phyloP scores from a whole-genome alignment of 192 early-diverging fungal genomes.

The Backusella macrospora region DNA sequence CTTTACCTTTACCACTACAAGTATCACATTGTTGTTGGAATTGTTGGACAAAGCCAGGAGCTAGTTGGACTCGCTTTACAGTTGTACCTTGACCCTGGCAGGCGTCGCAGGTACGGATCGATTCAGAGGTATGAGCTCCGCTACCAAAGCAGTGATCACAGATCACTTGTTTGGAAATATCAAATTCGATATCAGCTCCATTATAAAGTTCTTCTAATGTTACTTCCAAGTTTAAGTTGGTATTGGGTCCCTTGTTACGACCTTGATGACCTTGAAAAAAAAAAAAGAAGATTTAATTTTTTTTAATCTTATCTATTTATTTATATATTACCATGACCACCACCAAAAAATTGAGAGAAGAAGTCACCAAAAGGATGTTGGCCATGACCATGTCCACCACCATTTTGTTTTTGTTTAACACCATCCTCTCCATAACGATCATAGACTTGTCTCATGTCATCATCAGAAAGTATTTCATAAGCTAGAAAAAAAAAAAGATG shows the following conservation, averaged over 20 bases:
- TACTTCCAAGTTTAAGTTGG: slow-evolving; percentile 76
- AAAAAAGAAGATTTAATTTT: not conserved
- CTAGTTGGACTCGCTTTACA: slow-evolving; percentile 84
- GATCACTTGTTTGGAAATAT: slow-evolving; percentile 92
- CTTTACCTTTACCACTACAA: slow-evolving; percentile 78
- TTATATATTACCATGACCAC: slow-evolving; percentile 22
- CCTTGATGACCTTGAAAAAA: slow-evolving; percentile 48
- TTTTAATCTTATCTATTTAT: not conserved
- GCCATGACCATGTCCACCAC: slow-evolving; percentile 54
- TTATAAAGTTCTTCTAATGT: slow-evolving; percentile 89
- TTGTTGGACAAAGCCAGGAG: slow-evolving; percentile 92
- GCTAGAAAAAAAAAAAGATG: slow-evolving; percentile 49
- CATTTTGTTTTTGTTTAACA: slow-evolving; percentile 67
- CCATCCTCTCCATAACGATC: slow-evolving; percentile 98
- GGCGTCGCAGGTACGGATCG: slow-evolving; percentile 76
- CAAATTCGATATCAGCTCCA: slow-evolving; percentile 83
- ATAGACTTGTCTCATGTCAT: slow-evolving; percentile 63
- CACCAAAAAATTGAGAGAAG: slow-evolving; percentile 88
- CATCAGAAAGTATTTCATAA: slow-evolving; percentile 74
- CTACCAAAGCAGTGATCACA: slow-evolving; percentile 91
- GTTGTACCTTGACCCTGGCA: slow-evolving; percentile 84
- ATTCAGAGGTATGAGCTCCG: slow-evolving; percentile 84
- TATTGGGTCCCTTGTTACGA: slow-evolving; percentile 73
- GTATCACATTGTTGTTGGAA: slow-evolving; percentile 91
- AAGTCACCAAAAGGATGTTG: slow-evolving; percentile 95